phyloP scores from a whole-genome alignment of 345 rosid species.

The Euphorbia pulcherrima region DNA sequence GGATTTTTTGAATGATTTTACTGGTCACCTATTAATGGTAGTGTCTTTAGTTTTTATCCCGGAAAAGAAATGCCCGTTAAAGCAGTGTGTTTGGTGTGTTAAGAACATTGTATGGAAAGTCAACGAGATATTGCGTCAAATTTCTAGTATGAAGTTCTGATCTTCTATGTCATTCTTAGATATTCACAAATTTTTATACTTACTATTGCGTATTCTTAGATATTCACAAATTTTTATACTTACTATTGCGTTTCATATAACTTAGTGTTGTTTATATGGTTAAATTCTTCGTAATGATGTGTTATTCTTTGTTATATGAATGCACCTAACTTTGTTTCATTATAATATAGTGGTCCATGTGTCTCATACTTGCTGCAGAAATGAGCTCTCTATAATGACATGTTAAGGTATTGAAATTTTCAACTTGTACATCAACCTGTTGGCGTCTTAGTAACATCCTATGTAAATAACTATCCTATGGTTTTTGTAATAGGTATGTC shows the following conservation, averaged over 20 bases:
- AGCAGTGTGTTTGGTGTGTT: neutral
- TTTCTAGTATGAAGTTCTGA: no score
- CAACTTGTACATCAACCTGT: neutral
- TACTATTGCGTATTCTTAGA: no score
- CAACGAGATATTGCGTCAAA: no score
- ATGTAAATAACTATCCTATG: conserved; percentile 8
- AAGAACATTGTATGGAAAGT: neutral
- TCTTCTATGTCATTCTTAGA: no score
- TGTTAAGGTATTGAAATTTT: conserved; percentile 64
- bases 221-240: no score
- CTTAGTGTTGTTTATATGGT: neutral
- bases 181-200: no score
- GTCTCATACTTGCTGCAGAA: conserved; percentile 89
- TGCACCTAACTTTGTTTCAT: conserved; percentile 8
- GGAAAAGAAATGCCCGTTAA: neutral
- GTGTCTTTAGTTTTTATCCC: no score
- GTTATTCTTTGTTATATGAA: no score
- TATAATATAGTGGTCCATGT: conserved; percentile 69
- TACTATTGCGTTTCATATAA: no score
- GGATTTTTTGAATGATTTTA: neutral
- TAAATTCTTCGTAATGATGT: no score
- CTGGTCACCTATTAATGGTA: neutral
- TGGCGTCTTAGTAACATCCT: neutral
- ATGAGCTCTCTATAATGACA: conserved; percentile 92
- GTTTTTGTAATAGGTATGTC: conserved; percentile 57